Percentiles rank a stretch among this genome's conserved stretches.
Conservation (phyloP, 306 rosid genomes). For the Arachis hypogaea region DNA sequence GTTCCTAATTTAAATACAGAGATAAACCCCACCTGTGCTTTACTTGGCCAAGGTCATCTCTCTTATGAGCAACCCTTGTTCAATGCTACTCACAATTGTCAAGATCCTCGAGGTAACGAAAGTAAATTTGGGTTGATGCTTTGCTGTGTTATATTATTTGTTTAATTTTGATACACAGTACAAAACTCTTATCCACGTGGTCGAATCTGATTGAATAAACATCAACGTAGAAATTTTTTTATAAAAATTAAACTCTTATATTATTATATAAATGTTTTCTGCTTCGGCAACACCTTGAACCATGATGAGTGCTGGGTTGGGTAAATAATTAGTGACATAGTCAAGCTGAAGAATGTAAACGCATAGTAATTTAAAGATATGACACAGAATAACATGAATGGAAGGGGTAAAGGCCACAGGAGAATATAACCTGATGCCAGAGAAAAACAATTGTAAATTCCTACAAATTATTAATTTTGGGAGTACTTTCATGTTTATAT, state of each 20-base stretch:
- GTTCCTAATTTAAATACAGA: constrained; percentile 12
- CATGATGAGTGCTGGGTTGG: background rate
- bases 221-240: no score
- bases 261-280: background rate
- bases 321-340: background rate
- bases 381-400: background rate
- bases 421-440: background rate
- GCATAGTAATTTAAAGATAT: background rate
- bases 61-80: background rate
- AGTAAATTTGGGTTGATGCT: background rate
- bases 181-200: no score
- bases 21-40: constrained; percentile 15
- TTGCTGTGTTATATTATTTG: background rate
- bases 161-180: no score
- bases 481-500: background rate
- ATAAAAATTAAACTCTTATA: no score
- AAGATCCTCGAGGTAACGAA: constrained; percentile 41
- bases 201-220: no score
- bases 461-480: background rate
- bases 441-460: background rate
- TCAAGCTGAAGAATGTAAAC: background rate
- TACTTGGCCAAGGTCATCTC: background rate
- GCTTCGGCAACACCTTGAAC: background rate
- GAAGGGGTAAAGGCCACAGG: background rate
- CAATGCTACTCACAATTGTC: constrained; percentile 1